Conservation (phyloP, 495 filamentous ascomycete genomes). For the Penicillium cosmopolitanum region DNA sequence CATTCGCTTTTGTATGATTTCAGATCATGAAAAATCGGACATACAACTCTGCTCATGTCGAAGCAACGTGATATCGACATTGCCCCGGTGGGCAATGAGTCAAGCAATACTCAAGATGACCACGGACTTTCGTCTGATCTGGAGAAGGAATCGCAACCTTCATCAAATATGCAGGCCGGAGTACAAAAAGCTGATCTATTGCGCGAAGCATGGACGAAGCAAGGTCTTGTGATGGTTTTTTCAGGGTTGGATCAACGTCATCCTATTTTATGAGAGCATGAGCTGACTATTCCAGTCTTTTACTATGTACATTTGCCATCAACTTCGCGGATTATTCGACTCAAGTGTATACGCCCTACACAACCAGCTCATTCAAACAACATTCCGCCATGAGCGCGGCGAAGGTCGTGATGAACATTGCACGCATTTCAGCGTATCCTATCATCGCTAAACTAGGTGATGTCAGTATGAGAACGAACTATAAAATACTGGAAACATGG, state of each 20-base stretch:
- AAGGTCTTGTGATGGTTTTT: slow-evolving; percentile 26
- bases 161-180: slow-evolving; percentile 26
- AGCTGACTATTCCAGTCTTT: slow-evolving; percentile 18
- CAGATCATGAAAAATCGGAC: not conserved
- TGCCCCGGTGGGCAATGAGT: slow-evolving; percentile 1
- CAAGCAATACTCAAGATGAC: not conserved
- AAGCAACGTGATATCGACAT: slow-evolving; percentile 3
- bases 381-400: slow-evolving; percentile 33
- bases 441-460: slow-evolving; percentile 33
- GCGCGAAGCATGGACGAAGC: slow-evolving; percentile 28
- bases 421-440: slow-evolving; percentile 29
- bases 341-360: slow-evolving; percentile 27
- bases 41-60: not conserved
- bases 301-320: slow-evolving; percentile 28
- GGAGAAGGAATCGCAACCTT: slow-evolving; percentile 5
- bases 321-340: slow-evolving; percentile 31
- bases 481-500: not conserved
- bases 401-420: slow-evolving; percentile 30
- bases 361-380: slow-evolving; percentile 29
- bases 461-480: slow-evolving; percentile 7
- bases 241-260: slow-evolving; percentile 14
- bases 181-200: slow-evolving; percentile 27
- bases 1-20: not conserved
- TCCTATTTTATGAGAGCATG: not conserved
- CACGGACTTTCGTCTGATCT: slow-evolving; percentile 1